Evolutionary conservation across 202 grass and related monocot species (phyloP), one percentile per base, ranked within the genome.

Genomic region (Alloteropsis angusta): DNA sequence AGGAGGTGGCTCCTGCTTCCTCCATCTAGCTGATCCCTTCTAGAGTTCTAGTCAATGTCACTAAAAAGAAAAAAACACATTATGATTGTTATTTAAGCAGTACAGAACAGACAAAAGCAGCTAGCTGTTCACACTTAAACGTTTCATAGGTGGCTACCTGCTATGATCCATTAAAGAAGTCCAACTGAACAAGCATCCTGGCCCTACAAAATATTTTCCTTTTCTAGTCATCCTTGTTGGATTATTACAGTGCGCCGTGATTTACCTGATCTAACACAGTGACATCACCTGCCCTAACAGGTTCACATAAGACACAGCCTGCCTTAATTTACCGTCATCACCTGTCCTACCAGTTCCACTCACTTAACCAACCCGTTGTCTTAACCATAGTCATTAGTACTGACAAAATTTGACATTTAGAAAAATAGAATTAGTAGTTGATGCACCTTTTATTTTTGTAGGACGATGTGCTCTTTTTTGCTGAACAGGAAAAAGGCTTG

Each of bases 141-240:
- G 13, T 50, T 60, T 18, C 12, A 22, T 5, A 50, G 48, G 23
- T 3, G 66, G 36, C 59, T 25, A 2, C n/a, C 12, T 72, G 25
- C 16, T 72, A 53, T 38, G 23, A 72, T 87, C 58, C 37, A 82
- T 68, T 10, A 28, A 28, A 56, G 41, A 78, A 43, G 44, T 79
- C 64, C 42, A 87, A 60, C 2, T 77, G 37, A 25, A 30, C 1
- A 12, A n/a, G 7, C 50, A 67, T 57, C 35, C 12, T 58, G 22
- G 25, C 9, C 32, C 4, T 53, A 42, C 39, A 41, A 30, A 55
- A 22, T 56, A 58, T 58, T 37, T 63, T 4, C 3, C 3, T 22
- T 63, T 55, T 56, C 9, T 2, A 58, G 42, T 5, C 55, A 32
- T 48, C 19, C 49, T 58, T 7, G 58, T 25, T 49, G 44, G 65